Evolutionary conservation across 1,284 basidiomycete species (phyloP).

Genomic region (Sanguinoderma infundibulare): DNA sequence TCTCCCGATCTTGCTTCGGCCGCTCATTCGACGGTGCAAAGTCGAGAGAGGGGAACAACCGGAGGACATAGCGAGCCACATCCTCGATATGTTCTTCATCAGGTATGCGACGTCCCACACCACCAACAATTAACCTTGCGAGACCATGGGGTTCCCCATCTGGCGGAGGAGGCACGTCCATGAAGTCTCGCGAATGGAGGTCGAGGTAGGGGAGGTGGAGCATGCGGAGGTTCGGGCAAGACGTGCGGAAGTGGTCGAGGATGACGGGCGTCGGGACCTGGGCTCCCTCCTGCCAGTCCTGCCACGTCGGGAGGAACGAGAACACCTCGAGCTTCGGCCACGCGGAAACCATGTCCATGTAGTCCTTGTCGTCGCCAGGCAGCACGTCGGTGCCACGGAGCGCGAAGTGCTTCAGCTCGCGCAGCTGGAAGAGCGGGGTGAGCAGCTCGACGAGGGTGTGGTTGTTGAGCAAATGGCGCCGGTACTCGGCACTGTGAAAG

Average conservation of each 20-base stretch:
- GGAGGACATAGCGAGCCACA: no score
- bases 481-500: not conserved
- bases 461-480: not conserved
- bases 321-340: not conserved
- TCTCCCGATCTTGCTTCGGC: no score
- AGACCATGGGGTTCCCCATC: not conserved
- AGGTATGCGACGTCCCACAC: not conserved
- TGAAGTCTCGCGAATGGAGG: not conserved
- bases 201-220: not conserved
- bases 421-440: not conserved
- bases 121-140: not conserved
- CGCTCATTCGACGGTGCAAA: no score
- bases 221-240: not conserved
- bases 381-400: not conserved
- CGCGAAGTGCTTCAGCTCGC: not conserved
- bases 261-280: not conserved
- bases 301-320: not conserved
- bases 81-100: not conserved
- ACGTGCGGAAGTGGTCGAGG: not conserved
- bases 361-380: not conserved
- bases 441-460: not conserved
- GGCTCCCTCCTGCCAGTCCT: not conserved
- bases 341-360: not conserved
- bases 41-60: no score
- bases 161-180: not conserved